Evolutionary conservation across 177 flowering plant genomes (phyloP).

Genomic region (Vitis hybrid): DNA sequence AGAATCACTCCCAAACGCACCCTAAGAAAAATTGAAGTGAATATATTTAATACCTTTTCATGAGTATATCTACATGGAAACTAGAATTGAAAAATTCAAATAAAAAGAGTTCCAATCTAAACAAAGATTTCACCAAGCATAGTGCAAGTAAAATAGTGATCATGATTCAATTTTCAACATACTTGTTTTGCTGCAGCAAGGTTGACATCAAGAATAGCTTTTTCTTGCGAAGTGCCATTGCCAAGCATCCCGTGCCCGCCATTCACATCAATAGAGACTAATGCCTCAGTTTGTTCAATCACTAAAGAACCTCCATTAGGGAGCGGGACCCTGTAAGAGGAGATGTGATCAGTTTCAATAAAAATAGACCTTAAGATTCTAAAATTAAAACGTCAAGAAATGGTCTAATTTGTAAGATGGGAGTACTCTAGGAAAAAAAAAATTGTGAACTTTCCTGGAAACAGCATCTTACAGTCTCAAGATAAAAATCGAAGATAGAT

Average conservation of each 20-base stretch:
- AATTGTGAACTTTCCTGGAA: not conserved
- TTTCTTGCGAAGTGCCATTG: conserved; percentile 80
- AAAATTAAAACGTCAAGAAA: not conserved
- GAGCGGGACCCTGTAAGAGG: conserved; percentile 69
- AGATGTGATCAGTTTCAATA: not conserved
- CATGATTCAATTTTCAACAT: conserved; percentile 20
- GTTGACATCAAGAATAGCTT: conserved; percentile 92
- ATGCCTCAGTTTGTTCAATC: conserved; percentile 97
- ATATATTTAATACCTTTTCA: too few relatives aligned
- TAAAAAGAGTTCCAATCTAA: not conserved
- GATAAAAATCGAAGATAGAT: not conserved
- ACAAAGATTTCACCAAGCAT: not conserved
- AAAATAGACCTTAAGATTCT: not conserved
- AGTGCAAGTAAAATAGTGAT: not conserved
- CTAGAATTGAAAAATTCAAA: too few relatives aligned
- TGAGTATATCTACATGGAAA: too few relatives aligned
- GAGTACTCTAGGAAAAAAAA: not conserved
- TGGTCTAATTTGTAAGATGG: not conserved
- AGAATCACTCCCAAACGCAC: too few relatives aligned
- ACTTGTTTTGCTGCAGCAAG: conserved; percentile 98
- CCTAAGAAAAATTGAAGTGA: too few relatives aligned
- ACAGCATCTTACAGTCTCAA: not conserved
- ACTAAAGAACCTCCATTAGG: conserved; percentile 88
- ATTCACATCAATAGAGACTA: conserved; percentile 97
- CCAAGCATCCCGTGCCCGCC: conserved; percentile 96